phyloP scores from a whole-genome alignment of 2,329 filamentous ascomycete genomes.

The Emydomyces testavorans region DNA sequence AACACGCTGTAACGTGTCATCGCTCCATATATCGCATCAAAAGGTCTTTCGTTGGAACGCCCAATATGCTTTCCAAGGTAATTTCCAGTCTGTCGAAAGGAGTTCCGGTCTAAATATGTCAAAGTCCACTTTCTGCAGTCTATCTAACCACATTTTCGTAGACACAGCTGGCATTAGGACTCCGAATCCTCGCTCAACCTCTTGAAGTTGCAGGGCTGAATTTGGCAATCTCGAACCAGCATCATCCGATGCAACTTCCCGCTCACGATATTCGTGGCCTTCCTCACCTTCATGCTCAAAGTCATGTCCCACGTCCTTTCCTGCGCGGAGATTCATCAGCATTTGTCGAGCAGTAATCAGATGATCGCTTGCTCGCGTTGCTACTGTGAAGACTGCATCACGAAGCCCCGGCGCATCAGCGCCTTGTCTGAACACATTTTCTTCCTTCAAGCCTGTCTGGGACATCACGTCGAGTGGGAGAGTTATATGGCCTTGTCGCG shows the following conservation, averaged over 20 bases:
- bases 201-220: slow-evolving; percentile 29
- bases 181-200: slow-evolving; percentile 59
- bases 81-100: slow-evolving; percentile 61
- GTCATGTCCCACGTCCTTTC: slow-evolving; percentile 65
- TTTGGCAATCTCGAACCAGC: slow-evolving; percentile 26
- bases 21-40: slow-evolving; percentile 19
- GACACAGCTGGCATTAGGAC: slow-evolving; percentile 70
- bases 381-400: slow-evolving; percentile 84
- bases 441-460: slow-evolving; percentile 66
- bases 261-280: slow-evolving; percentile 45
- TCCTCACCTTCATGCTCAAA: slow-evolving; percentile 79
- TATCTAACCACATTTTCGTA: slow-evolving; percentile 65
- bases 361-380: slow-evolving; percentile 89
- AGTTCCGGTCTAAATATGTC: slow-evolving; percentile 60
- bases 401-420: slow-evolving; percentile 66
- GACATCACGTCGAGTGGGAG: slow-evolving; percentile 86
- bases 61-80: slow-evolving; percentile 68
- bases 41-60: slow-evolving; percentile 46
- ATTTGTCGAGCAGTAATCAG: slow-evolving; percentile 88
- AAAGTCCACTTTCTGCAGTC: slow-evolving; percentile 70
- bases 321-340: slow-evolving; percentile 65
- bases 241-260: slow-evolving; percentile 21
- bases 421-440: slow-evolving; percentile 75
- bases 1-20: not conserved
- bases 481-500: slow-evolving; percentile 55